Base-by-base conservation (phyloP, 257 asterid genomes). In the Solanum medicagineum region DNA sequence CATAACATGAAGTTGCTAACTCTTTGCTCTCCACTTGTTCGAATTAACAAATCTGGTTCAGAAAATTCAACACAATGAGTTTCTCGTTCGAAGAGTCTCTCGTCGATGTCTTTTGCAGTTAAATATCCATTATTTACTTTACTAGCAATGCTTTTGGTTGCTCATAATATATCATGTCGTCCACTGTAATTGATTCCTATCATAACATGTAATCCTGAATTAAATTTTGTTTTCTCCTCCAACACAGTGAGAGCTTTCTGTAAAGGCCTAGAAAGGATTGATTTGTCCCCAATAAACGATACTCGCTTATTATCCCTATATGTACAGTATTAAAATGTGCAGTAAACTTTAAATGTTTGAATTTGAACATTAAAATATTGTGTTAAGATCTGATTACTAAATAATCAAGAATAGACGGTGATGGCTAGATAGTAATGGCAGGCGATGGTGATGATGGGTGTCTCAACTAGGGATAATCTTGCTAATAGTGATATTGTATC, bases 1-100 rank as follows among this genome's bases (percentile, higher is more conserved):
- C 93, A 87, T 26, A 88, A 5, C 85, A 90, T 13, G 84, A 86
- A 90, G 51, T 90, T 90, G 85, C 92, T 89, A 8, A 87, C 0
- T 84, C 92, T 87, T 16, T 62, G 12, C 49, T 89, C 92, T 10
- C 91, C 92, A 16, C 90, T 84, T 0, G 90, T 86, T 19, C 90
- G 68, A 17, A 90, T 89, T 45, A 89, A 49, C 83, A 90, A 68
- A 81, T 89, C 92, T 0, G 91, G 87, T 54, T 86, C 40, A 1
- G 93, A 84, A n/a, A 69, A 87, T 17, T 87, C 86, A 0, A 73
- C 13, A 1, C 62, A 7, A 24, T 19, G 66, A 12, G 87, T 90
- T 57, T 24, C 77, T 42, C 84, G 84, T 2, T 80, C 85, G 24
- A 88, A 68, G 10, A 81, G 12, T 3, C 8, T 9, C 0, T 85